Evolutionary conservation across 108 stramenopile genomes (phyloP).

Genomic region (Pseudonitzschia multiseries): DNA sequence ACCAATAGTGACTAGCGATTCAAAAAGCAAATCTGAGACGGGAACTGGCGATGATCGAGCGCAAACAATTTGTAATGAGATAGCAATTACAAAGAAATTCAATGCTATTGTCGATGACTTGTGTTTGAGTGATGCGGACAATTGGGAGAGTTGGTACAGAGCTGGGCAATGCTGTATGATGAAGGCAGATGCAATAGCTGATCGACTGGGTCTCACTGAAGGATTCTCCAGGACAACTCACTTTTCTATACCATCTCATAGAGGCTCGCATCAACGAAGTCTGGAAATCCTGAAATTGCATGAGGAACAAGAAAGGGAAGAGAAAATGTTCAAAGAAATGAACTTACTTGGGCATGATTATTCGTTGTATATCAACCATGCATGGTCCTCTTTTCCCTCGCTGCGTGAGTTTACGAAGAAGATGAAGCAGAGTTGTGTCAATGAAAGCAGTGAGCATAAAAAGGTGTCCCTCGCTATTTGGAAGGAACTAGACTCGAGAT

Average conservation of each 20-base stretch:
- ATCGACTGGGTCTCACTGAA: slow-evolving; percentile 46
- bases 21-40: slow-evolving; percentile 31
- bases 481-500: slow-evolving; percentile 49
- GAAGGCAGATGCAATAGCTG: slow-evolving; percentile 78
- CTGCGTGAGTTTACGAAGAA: slow-evolving; percentile 50
- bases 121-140: slow-evolving; percentile 53
- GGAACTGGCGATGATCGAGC: slow-evolving; percentile 45
- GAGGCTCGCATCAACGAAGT: background rate
- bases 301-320: slow-evolving; percentile 48
- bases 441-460: background rate
- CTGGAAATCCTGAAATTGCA: slow-evolving; percentile 44
- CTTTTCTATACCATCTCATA: slow-evolving; percentile 42
- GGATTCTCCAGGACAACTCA: slow-evolving; percentile 39
- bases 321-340: slow-evolving; percentile 32
- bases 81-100: slow-evolving; percentile 67
- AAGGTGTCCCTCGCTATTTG: slow-evolving; percentile 19
- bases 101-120: slow-evolving; percentile 71
- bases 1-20: slow-evolving; percentile 30
- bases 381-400: slow-evolving; percentile 72
- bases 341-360: slow-evolving; percentile 62
- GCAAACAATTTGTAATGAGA: slow-evolving; percentile 54
- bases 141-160: slow-evolving; percentile 68
- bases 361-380: slow-evolving; percentile 52
- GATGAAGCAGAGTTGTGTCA: slow-evolving; percentile 12
- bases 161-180: slow-evolving; percentile 67